These are phyloP conservation scores for Daldinia vernicosa DNA, from an alignment of 495 filamentous ascomycete genomes.

Conservation along the genomic window DNA sequence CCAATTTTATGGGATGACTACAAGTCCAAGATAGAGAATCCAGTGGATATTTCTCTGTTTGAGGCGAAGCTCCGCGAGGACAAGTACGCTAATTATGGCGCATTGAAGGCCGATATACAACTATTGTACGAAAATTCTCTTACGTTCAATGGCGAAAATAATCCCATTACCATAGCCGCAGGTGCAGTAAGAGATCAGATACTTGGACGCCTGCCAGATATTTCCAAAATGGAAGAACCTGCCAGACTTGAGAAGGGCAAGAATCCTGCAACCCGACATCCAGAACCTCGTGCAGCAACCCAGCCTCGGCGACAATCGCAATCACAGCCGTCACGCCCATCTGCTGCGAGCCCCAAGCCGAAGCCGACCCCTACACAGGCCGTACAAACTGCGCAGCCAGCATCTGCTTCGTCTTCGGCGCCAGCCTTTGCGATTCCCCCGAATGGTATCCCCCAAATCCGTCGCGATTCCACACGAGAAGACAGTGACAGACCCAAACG, in stretches of 20 bases:
- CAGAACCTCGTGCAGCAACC: conserved; percentile 52
- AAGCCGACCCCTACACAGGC: conserved; percentile 37
- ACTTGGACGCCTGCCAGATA: conserved; percentile 65
- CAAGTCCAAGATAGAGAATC: conserved; percentile 71
- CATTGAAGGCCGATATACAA: conserved; percentile 74
- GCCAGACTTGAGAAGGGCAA: conserved; percentile 64
- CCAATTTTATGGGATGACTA: conserved; percentile 69
- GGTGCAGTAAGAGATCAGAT: conserved; percentile 67
- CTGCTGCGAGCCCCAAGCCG: conserved; percentile 53
- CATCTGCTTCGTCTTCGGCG: conserved; percentile 49
- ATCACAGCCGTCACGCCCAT: conserved; percentile 43
- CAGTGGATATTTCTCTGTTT: conserved; percentile 85
- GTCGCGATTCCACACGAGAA: conserved; percentile 80
- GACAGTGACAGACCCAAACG: conserved; percentile 86
- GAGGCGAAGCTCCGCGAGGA: conserved; percentile 77
- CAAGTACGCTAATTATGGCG: conserved; percentile 72
- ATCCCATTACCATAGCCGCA: conserved; percentile 72
- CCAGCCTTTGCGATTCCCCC: conserved; percentile 83
- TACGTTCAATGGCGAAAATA: conserved; percentile 81
- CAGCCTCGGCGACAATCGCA: conserved; percentile 57
- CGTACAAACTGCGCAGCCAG: conserved; percentile 37
- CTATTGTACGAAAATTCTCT: conserved; percentile 79
- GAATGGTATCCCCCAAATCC: conserved; percentile 88
- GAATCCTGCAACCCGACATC: conserved; percentile 59
- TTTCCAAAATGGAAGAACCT: conserved; percentile 56